Base-by-base conservation (phyloP, 1,139 yeast genomes). In the Eremothecium sinecaudum region DNA sequence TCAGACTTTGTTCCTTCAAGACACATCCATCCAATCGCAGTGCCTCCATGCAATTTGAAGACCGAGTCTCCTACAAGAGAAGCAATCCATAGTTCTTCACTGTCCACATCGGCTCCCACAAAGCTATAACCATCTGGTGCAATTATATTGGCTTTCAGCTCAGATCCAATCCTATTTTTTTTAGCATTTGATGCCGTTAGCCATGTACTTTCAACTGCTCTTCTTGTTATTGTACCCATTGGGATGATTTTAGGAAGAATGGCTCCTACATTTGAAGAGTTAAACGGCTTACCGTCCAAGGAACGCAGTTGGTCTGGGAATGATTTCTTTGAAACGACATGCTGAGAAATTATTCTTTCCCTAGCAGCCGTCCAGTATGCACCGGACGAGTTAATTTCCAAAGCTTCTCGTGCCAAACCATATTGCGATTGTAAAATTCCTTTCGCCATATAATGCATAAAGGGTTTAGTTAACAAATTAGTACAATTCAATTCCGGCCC, bases 1-100 rank as follows among this genome's bases (percentile, higher is more conserved):
- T 81, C 90, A 37, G 64, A 66, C 58, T 92, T 92, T 15, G 90
- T 79, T 12, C 99, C 99, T 64, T 92, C 99, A 36, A 92, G 66
- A 2, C 97, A 87, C 99, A 92, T 92, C 98, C 98, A 92, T 1
- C 98, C 97, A 35, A 92, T 69, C 0, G 97, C 94, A 0, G 98
- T 84, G 11, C 93, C 93, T 2, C 98, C 99, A 56, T 92, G 99
- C 25, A 82, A 64, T 33, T 79, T 75, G 57, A 90, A 83, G 37
- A 79, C 73, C 0, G 97, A 78, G 56, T 92, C 99, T 2, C 98
- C 97, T 32, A 90, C 77, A 24, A 92, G 64, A 18, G 96, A 81
- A 0, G 98, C 98, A 46, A 92, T 90, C 99, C 99, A 92, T 32
- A 92, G 66, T 53, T 92, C 99, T 55, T 92, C 98, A 26, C 95